Percentiles rank a stretch among this genome's conserved stretches.
Evolutionary conservation across 2,329 filamentous ascomycete genomes (phyloP).

Genomic region (Ceratocystis cubensis): DNA sequence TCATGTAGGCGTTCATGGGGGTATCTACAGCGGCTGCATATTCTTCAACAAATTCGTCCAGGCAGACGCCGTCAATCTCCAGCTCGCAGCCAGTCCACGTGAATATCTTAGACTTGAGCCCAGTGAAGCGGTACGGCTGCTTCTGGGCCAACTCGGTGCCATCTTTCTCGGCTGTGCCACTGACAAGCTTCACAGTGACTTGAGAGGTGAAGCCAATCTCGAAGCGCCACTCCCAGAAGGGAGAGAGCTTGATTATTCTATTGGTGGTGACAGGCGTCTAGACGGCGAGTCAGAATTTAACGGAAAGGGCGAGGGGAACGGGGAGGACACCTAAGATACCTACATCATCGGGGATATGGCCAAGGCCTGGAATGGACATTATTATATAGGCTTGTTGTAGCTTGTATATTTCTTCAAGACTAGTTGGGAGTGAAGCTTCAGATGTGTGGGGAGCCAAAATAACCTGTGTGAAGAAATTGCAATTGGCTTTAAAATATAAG

Average conservation of each 20-base stretch:
- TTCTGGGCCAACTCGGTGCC: slow-evolving; percentile 81
- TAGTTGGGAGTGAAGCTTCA: neutral
- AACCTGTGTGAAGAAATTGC: too few relatives aligned
- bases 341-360: slow-evolving; percentile 52
- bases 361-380: slow-evolving; percentile 66
- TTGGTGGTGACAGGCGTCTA: slow-evolving; percentile 26
- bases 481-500: too few relatives aligned
- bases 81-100: slow-evolving; percentile 86
- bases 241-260: slow-evolving; percentile 41
- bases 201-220: slow-evolving; percentile 44
- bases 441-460: neutral
- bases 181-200: slow-evolving; percentile 49
- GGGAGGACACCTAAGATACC: slow-evolving; percentile 25
- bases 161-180: slow-evolving; percentile 82
- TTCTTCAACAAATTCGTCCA: slow-evolving; percentile 45
- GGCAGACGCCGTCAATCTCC: slow-evolving; percentile 54
- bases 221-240: slow-evolving; percentile 68
- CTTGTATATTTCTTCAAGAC: neutral
- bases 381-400: slow-evolving; percentile 14
- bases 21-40: slow-evolving; percentile 62
- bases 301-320: neutral
- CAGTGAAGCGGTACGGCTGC: slow-evolving; percentile 67
- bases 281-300: too few relatives aligned
- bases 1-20: slow-evolving; percentile 66
- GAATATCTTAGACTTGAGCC: slow-evolving; percentile 74